Conservation (phyloP, 116 monocot species). For the Thalassia testudinum region DNA sequence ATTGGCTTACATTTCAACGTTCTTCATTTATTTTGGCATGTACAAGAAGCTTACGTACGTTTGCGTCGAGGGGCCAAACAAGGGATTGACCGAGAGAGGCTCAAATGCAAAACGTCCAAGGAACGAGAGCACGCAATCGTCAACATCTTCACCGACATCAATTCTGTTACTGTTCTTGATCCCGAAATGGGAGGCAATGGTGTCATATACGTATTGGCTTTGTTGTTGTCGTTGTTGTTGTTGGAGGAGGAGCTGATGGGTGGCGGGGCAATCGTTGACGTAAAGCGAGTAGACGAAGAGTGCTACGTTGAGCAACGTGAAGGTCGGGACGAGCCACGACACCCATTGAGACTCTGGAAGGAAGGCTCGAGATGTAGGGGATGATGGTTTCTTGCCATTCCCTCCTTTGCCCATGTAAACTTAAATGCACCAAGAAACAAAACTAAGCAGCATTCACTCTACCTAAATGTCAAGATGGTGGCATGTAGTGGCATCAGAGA, state of each 20-base stretch:
- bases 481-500: too few relatives aligned
- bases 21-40: too few relatives aligned
- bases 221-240: background rate
- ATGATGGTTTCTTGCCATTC: too few relatives aligned
- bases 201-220: too few relatives aligned
- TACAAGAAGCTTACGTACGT: too few relatives aligned
- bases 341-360: slow-evolving; percentile 4
- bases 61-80: slow-evolving; percentile 18
- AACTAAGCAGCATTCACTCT: too few relatives aligned
- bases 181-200: background rate
- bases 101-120: slow-evolving; percentile 26
- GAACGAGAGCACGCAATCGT: slow-evolving; percentile 6
- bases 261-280: slow-evolving; percentile 36
- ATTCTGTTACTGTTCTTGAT: background rate
- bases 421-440: too few relatives aligned
- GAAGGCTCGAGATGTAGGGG: too few relatives aligned
- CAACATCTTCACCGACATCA: background rate
- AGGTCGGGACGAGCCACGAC: slow-evolving; percentile 30
- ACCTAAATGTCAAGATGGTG: too few relatives aligned
- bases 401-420: too few relatives aligned
- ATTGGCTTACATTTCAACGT: too few relatives aligned
- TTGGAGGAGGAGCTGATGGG: background rate
- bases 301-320: slow-evolving; percentile 20
- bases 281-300: slow-evolving; percentile 39
- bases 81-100: slow-evolving; percentile 27